Evolutionary conservation across 2,329 filamentous ascomycete species (phyloP), one percentile per base, ranked within the genome.

Genomic region (Tetracladium maxilliforme): DNA sequence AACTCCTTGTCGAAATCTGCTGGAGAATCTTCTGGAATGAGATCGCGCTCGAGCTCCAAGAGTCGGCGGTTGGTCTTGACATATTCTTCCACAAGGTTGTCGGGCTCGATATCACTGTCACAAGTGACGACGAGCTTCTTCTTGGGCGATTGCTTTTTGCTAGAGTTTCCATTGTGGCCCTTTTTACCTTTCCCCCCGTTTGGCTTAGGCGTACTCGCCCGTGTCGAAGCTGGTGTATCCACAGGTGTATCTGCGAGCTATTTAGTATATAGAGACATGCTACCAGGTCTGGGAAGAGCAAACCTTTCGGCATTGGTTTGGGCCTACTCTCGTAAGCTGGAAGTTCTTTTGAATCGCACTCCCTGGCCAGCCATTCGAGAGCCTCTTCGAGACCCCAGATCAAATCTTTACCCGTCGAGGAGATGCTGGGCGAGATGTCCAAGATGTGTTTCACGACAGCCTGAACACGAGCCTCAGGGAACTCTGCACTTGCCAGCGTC

Each of bases 361-460:
- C 70, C 35, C 81, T 58, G n/a, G 83, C 81, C 27, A 95, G 63
- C 82, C 84, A 93, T 39, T 94, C 82, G 12, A 98, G 48, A 14
- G 80, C 73, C 49, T 93, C 86, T 32, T 92, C 77, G 18, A 95
- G 54, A 7, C 86, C 84, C 80, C 83, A 92, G 10, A 84, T 65
- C 21, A 63, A 62, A 34, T 83, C 78, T 37, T 70, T 76, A 31
- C 48, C 58, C 12, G 55, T 52, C 8, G 56, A 41, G 4, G 60
- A 54, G 27, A 76, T 63, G 33, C 70, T 72, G 16, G 72, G 62
- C 15, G 71, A 70, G 35, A 78, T 73, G 21, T 73, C 62, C 28
- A 86, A 49, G 22, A 83, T 61, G 41, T 77, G 59, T 36, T 66
- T 63, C 31, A 92, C 45, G 7, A 67, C 72, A 22, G 72, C 58